phyloP scores from a whole-genome alignment of 192 early-diverging fungal genomes.

The Pilobolus umbonatus region DNA sequence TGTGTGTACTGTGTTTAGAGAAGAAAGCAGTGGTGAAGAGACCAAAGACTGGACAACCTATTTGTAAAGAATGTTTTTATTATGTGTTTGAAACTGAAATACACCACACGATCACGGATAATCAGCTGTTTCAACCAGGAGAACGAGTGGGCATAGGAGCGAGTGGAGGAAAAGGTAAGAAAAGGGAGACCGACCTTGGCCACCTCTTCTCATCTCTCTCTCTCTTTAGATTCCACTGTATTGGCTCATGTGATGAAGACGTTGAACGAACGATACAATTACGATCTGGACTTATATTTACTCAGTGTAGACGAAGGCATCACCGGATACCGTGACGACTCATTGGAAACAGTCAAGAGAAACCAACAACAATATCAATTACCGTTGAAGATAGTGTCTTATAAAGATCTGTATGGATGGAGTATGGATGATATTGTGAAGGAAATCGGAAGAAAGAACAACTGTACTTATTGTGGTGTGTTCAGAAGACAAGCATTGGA shows the following conservation, averaged over 20 bases:
- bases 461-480: slow-evolving; percentile 99
- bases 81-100: slow-evolving; percentile 90
- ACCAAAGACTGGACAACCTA: slow-evolving; percentile 86
- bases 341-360: slow-evolving; percentile 94
- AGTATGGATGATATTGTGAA: slow-evolving; percentile 97
- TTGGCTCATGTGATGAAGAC: slow-evolving; percentile 91
- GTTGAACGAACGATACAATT: slow-evolving; percentile 89
- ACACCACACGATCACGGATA: slow-evolving; percentile 84
- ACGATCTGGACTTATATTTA: slow-evolving; percentile 87
- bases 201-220: not conserved
- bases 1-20: slow-evolving; percentile 65
- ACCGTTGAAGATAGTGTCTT: slow-evolving; percentile 91
- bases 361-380: slow-evolving; percentile 92
- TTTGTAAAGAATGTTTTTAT: slow-evolving; percentile 91
- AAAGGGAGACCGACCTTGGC: not conserved
- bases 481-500: slow-evolving; percentile 97
- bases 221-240: slow-evolving; percentile 82
- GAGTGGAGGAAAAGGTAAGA: slow-evolving; percentile 82
- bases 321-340: slow-evolving; percentile 96
- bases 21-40: slow-evolving; percentile 82
- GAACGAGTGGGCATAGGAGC: slow-evolving; percentile 94
- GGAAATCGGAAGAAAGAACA: slow-evolving; percentile 93
- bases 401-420: slow-evolving; percentile 96
- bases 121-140: slow-evolving; percentile 76
- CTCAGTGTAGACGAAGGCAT: slow-evolving; percentile 98